phyloP scores from a whole-genome alignment of 2,329 filamentous ascomycete genomes.

The Hortaea sp. region DNA sequence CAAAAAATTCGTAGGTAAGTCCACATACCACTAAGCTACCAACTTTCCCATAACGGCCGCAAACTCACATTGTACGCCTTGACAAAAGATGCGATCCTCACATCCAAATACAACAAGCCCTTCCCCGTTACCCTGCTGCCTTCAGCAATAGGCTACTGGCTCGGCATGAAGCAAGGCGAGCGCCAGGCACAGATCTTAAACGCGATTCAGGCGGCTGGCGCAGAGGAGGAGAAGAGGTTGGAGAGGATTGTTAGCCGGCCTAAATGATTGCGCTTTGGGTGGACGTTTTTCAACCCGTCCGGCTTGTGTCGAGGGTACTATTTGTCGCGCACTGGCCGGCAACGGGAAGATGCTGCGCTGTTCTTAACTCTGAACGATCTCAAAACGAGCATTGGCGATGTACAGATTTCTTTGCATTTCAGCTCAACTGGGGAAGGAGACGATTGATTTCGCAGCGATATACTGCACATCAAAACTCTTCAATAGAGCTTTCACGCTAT shows the following conservation, averaged over 20 bases:
- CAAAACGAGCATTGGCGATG: no score
- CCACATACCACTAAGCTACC: no score
- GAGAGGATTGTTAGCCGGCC: slow-evolving; percentile 13
- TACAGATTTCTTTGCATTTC: background rate
- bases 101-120: slow-evolving; percentile 24
- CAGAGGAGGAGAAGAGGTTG: slow-evolving; percentile 12
- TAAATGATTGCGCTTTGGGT: slow-evolving; percentile 1
- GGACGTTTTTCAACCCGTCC: background rate
- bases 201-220: slow-evolving; percentile 18
- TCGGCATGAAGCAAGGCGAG: slow-evolving; percentile 22
- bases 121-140: slow-evolving; percentile 23
- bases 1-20: no score
- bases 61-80: background rate
- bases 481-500: no score
- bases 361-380: no score
- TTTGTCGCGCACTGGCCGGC: no score
- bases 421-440: no score
- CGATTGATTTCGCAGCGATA: no score
- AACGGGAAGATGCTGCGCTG: no score
- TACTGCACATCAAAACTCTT: no score
- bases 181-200: slow-evolving; percentile 18
- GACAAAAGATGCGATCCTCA: slow-evolving; percentile 17
- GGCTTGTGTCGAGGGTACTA: no score
- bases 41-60: no score
- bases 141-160: slow-evolving; percentile 21